A percentile compares a stretch with the other conserved stretches of the same genome.
phyloP scores from a whole-genome alignment of 2,329 filamentous ascomycete species.

The Dactylellina leptospora region DNA sequence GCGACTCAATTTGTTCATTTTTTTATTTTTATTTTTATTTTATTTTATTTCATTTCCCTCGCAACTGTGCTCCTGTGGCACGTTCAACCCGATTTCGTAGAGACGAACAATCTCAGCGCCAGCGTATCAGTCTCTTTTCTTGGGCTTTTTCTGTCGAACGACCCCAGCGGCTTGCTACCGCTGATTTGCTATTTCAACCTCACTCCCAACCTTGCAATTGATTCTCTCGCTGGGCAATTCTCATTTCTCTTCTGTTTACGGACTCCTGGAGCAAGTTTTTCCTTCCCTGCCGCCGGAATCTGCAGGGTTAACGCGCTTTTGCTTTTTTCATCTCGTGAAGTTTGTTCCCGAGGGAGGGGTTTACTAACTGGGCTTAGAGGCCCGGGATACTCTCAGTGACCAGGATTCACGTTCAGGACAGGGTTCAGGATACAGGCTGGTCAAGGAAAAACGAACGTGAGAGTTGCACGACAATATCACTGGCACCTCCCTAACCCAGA shows the following conservation, averaged over 20 bases:
- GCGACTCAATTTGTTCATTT: background rate
- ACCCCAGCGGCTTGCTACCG: background rate
- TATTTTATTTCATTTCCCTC: no score
- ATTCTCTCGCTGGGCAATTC: background rate
- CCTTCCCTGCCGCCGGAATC: conserved; percentile 25
- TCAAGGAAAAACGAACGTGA: conserved; percentile 51
- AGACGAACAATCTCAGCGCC: no score
- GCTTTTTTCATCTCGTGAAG: conserved; percentile 33
- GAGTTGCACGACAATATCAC: conserved; percentile 42
- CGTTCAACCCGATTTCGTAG: no score
- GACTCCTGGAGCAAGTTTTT: conserved; percentile 25
- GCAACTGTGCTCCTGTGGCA: no score
- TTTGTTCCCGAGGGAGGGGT: conserved; percentile 50
- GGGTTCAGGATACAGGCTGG: conserved; percentile 25
- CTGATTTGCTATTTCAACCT: no score
- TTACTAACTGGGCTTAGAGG: conserved; percentile 48
- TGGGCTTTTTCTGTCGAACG: background rate
- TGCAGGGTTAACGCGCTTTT: conserved; percentile 31
- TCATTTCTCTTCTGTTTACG: conserved; percentile 12
- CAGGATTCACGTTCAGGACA: conserved; percentile 28
- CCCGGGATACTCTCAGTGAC: conserved; percentile 42
- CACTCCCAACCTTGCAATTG: no score
- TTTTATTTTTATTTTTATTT: background rate
- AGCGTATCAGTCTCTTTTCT: no score
- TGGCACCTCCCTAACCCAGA: conserved; percentile 53